A percentile compares a stretch with the other conserved stretches of the same genome.
Evolutionary conservation across 148 eudicot genomes (phyloP).

Genomic region (Persicaria maculosa): DNA sequence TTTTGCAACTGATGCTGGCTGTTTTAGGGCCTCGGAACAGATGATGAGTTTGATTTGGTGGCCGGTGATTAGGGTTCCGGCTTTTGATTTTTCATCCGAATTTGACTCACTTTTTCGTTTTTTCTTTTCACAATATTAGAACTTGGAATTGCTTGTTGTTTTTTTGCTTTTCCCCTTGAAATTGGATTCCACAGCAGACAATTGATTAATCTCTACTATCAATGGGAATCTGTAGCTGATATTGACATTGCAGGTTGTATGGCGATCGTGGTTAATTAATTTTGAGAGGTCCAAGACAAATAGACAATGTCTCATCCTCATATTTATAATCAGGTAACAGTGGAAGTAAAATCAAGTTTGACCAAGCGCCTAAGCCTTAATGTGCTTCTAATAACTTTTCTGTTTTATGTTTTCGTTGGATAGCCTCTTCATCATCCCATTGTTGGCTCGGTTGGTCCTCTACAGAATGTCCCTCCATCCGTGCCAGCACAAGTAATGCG

Average conservation of each 20-base stretch:
- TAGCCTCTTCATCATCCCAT: constrained; percentile 37
- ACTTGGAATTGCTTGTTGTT: background rate
- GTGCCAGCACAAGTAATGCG: constrained; percentile 47
- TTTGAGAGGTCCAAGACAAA: too few species aligned
- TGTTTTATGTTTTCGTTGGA: constrained; percentile 11
- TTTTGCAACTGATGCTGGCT: too few species aligned
- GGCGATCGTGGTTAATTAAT: constrained; percentile 5
- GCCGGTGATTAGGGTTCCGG: background rate
- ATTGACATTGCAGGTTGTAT: constrained; percentile 1
- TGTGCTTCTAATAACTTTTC: constrained; percentile 6
- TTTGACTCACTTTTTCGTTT: too few species aligned
- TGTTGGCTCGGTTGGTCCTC: constrained; percentile 25
- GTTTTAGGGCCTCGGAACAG: too few species aligned
- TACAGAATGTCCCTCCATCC: constrained; percentile 54
- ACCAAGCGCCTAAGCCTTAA: background rate
- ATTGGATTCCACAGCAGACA: background rate
- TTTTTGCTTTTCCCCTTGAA: background rate
- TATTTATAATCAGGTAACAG: background rate
- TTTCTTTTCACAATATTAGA: background rate
- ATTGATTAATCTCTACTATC: background rate
- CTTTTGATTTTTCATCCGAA: too few species aligned
- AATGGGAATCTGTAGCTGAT: background rate
- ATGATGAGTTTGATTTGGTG: background rate
- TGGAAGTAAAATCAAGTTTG: constrained; percentile 3
- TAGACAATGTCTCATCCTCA: constrained; percentile 1